Evolutionary conservation across 441 rosid species (phyloP).

Genomic region (Populus tomentosa): DNA sequence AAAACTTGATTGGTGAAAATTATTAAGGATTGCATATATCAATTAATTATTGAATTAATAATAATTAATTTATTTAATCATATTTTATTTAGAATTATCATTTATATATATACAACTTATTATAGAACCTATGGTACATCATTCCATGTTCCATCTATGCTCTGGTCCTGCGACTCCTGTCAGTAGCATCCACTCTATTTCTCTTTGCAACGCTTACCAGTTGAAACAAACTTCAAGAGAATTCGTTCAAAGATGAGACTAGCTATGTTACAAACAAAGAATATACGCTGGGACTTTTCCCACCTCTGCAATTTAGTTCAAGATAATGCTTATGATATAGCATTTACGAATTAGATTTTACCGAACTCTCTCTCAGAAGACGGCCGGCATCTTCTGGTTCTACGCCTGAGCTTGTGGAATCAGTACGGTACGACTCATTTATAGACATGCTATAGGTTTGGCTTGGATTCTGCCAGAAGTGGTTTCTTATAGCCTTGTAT

Average conservation of each 20-base stretch:
- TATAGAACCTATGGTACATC: too few relatives aligned
- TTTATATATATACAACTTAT: too few relatives aligned
- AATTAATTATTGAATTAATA: too few relatives aligned
- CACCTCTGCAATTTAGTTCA: background rate
- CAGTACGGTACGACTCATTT: slow-evolving; percentile 27
- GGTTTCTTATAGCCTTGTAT: slow-evolving; percentile 63
- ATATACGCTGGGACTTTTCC: slow-evolving; percentile 1
- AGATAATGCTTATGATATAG: background rate
- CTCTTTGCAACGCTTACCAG: too few relatives aligned
- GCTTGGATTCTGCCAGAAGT: slow-evolving; percentile 80
- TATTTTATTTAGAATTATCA: too few relatives aligned
- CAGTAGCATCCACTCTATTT: too few relatives aligned
- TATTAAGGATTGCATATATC: too few relatives aligned
- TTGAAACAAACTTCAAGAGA: too few relatives aligned
- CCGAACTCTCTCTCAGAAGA: slow-evolving; percentile 32
- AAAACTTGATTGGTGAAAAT: too few relatives aligned
- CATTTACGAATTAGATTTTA: background rate
- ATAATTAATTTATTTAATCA: too few relatives aligned
- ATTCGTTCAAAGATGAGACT: background rate
- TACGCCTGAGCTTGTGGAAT: slow-evolving; percentile 33
- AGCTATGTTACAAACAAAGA: background rate
- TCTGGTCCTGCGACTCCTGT: too few relatives aligned
- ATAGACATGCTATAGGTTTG: slow-evolving; percentile 43
- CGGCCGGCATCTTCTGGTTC: slow-evolving; percentile 34
- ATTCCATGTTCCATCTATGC: too few relatives aligned